phyloP scores from a whole-genome alignment of 2,329 filamentous ascomycete species.

The Cladosporium austrohemisphaericum region DNA sequence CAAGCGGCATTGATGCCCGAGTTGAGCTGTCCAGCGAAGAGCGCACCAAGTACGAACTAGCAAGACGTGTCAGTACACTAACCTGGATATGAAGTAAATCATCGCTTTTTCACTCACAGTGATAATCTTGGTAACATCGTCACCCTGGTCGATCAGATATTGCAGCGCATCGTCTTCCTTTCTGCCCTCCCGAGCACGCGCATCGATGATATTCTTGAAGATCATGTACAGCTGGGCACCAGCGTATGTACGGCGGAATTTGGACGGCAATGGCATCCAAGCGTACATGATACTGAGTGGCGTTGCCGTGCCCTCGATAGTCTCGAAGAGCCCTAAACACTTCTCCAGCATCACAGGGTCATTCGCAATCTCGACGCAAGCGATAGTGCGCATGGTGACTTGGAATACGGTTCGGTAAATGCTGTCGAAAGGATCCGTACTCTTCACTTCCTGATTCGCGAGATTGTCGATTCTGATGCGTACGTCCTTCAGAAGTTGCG shows the following conservation, averaged over 20 bases:
- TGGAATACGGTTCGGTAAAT: constrained; percentile 53
- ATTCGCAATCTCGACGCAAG: constrained; percentile 52
- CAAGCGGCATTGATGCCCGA: constrained; percentile 54
- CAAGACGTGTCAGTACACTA: background rate
- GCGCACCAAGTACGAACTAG: constrained; percentile 50
- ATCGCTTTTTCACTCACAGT: constrained; percentile 29
- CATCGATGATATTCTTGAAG: constrained; percentile 47
- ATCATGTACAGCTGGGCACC: constrained; percentile 49
- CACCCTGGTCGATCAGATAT: constrained; percentile 50
- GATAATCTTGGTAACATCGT: constrained; percentile 44
- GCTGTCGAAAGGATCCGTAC: constrained; percentile 53
- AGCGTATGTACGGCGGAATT: constrained; percentile 43
- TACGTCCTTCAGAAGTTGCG: constrained; percentile 43
- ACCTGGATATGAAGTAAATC: background rate
- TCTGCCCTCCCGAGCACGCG: constrained; percentile 41
- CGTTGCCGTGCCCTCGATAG: constrained; percentile 45
- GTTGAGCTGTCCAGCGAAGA: constrained; percentile 58
- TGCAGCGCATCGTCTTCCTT: constrained; percentile 52
- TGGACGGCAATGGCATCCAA: constrained; percentile 45
- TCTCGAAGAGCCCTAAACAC: constrained; percentile 45
- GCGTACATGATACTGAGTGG: constrained; percentile 51
- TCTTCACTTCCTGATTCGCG: constrained; percentile 30
- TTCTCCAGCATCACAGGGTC: constrained; percentile 41
- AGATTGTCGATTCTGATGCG: constrained; percentile 38
- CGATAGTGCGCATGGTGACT: constrained; percentile 56